Conservation (phyloP, 2,329 filamentous ascomycete genomes). For the Paraphaeosphaeria sporulosa region DNA sequence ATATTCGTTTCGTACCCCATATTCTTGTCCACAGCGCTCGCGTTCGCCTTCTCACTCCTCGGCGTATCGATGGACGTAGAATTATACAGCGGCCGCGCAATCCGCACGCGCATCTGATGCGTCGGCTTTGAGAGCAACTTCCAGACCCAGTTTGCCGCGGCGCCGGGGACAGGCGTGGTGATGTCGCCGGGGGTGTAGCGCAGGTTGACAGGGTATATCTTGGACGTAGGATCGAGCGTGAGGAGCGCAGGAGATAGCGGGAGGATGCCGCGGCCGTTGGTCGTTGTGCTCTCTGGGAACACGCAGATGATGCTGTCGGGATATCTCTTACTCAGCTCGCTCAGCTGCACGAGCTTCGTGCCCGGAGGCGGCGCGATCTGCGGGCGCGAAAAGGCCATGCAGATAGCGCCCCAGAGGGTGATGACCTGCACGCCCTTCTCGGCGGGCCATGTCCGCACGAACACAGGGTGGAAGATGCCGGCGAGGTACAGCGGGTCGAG, state of each 20-base stretch:
- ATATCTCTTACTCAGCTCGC: constrained; percentile 67
- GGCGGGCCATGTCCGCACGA: constrained; percentile 82
- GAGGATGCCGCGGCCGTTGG: constrained; percentile 89
- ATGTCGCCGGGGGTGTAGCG: constrained; percentile 89
- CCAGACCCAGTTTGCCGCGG: constrained; percentile 80
- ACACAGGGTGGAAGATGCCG: constrained; percentile 94
- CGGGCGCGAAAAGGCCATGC: constrained; percentile 73
- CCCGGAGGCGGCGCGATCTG: constrained; percentile 42
- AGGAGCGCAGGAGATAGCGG: constrained; percentile 82
- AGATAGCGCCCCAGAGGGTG: constrained; percentile 76
- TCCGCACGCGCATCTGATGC: constrained; percentile 88
- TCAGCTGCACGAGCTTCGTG: constrained; percentile 46
- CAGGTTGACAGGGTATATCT: constrained; percentile 89
- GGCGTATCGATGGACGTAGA: constrained; percentile 33
- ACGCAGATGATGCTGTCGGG: constrained; percentile 81
- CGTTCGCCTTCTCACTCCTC: constrained; percentile 21
- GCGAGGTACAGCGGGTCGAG: constrained; percentile 94
- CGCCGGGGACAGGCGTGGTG: constrained; percentile 84
- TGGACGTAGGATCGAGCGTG: constrained; percentile 69
- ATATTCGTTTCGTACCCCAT: constrained; percentile 43
- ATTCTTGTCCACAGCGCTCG: constrained; percentile 21
- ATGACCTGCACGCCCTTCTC: constrained; percentile 78
- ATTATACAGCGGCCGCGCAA: constrained; percentile 74
- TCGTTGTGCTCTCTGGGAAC: constrained; percentile 94
- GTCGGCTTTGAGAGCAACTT: constrained; percentile 82